Base-by-base conservation (phyloP, 129 eudicot genomes). In the Apium graveolens region DNA sequence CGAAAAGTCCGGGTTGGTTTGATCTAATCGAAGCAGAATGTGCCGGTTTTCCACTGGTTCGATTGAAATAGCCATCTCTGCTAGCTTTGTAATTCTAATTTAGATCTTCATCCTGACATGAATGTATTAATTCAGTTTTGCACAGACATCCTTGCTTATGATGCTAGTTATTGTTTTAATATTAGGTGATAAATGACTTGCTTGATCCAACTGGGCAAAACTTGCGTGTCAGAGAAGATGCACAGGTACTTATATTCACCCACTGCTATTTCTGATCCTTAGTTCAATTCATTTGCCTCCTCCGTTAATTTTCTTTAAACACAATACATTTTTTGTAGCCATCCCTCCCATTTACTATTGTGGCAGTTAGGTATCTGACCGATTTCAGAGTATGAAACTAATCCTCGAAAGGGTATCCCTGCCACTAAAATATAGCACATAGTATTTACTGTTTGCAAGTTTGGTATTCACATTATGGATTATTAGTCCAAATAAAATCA, bases 171-270 rank as follows among this genome's bases (percentile, higher is more conserved):
- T 86, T 81, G 77, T 77, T 78, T 73, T 72, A 65, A 34, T 82
- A 57, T 69, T 86, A 95, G 99, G 96, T 95, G 84, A 91, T 95
- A 74, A 95, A 95, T 90, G 99, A 92, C 86, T 92, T 95, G 88
- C 97, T 95, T 27, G 96, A 95, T 84, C 99, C 99, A 78, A 92
- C 99, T 38, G 99, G 96, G 79, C 99, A 95, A 76, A 95, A 95
- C 89, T 81, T 95, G 84, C 97, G 99, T 51, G 94, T 95, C 69
- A 87, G 99, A 83, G 99, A 95, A 84, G 99, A 95, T 90, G 94
- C 96, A 79, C 99, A 95, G 99, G 99, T 95, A 82, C 80, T 65
- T 65, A 41, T 79, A n/a, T 46, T 57, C 32, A 31, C 73, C 43
- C n/a, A 39, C 38, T 65, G 71, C 38, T 27, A 65, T 14, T 65